phyloP scores from a whole-genome alignment of 2,329 filamentous ascomycete genomes.

The Emergomyces orientalis region DNA sequence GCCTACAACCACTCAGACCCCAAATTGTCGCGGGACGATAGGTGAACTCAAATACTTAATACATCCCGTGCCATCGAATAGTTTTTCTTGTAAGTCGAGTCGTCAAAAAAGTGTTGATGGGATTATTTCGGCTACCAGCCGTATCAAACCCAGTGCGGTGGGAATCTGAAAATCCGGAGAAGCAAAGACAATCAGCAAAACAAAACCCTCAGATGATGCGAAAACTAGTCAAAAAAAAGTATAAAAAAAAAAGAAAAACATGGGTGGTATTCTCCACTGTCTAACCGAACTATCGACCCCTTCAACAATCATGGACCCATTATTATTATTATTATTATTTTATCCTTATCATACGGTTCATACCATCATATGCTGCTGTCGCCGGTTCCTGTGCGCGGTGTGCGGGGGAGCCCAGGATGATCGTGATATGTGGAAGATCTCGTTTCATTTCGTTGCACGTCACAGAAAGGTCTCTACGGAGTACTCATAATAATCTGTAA shows the following conservation, averaged over 20 bases:
- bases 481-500: too few relatives aligned
- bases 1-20: not conserved
- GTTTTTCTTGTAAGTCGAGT: not conserved
- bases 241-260: not conserved
- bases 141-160: not conserved
- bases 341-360: not conserved
- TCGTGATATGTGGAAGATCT: not conserved
- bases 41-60: not conserved
- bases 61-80: not conserved
- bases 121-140: not conserved
- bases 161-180: not conserved
- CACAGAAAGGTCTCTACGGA: not conserved
- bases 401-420: not conserved
- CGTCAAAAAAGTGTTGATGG: not conserved
- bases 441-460: not conserved
- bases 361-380: not conserved
- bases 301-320: not conserved
- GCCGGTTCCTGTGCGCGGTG: not conserved
- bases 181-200: not conserved
- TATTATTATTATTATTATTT: not conserved
- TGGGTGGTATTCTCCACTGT: not conserved
- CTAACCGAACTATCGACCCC: not conserved
- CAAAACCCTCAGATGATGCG: not conserved
- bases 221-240: not conserved
- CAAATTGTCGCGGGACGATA: not conserved